Base-by-base conservation (phyloP, 2,329 filamentous ascomycete species). In the Acarospora socialis region DNA sequence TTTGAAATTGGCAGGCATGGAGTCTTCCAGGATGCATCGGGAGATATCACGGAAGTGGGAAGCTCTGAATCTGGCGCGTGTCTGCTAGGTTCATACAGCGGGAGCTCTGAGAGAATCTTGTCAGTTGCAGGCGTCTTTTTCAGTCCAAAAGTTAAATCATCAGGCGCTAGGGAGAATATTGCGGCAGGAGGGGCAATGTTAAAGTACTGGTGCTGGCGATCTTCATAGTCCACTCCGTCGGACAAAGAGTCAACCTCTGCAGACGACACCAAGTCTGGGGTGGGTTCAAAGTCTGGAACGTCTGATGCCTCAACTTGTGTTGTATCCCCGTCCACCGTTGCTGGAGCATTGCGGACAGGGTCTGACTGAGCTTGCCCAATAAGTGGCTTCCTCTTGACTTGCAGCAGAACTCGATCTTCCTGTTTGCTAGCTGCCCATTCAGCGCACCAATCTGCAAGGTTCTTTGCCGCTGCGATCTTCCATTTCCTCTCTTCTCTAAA, bases 401-500 rank as follows among this genome's bases (percentile, higher is more conserved):
- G 83, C 36, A 94, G 61, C 2, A 63, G 50, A 36, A 66, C 66
- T 28, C 75, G 71, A 36, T 78, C 70, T 41, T 79, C 73, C 4
- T 64, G 55, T 21, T 63, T 65, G 21, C 77, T 70, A 14, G 68
- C 65, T 21, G 83, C 68, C 71, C 82, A 98, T 44, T 87, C 77
- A 0, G 78, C 81, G 53, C 87, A 95, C 46, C 78, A 81, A 46
- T 76, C 65, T 1, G 84, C 90, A 37, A 93, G 64, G 35, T 77
- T 83, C 36, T 77, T 77, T 4, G 86, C 86, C 21, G 78, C 70
- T 2, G 79, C 71, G 49, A 73, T 75, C 57, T 94, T 95, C 84
- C 86, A 93, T 52, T 92, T 93, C 23, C 83, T 66, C 53, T 95
- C 90, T 55, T 94, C 82, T 31, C 80, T 71, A 48, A 94, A 95